Conservation (phyloP, 2,329 filamentous ascomycete genomes). For the Akanthomyces dipterigenus region DNA sequence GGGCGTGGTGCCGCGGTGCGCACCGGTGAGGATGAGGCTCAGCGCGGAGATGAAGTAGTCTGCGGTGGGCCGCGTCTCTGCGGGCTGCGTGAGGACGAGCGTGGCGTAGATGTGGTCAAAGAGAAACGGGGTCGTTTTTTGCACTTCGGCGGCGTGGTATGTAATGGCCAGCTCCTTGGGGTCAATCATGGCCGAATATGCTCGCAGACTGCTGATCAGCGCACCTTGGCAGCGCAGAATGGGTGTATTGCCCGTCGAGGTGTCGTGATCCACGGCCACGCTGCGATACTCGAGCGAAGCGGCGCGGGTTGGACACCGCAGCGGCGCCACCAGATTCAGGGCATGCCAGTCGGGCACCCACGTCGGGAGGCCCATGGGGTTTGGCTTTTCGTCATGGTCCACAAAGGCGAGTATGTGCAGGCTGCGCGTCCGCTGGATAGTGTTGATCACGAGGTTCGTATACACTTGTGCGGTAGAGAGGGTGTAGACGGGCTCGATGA, state of each 20-base stretch:
- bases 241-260: neutral
- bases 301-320: constrained; percentile 1
- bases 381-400: constrained; percentile 4
- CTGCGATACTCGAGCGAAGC: neutral
- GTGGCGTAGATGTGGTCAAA: constrained; percentile 4
- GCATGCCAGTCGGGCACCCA: constrained; percentile 12
- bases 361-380: constrained; percentile 6
- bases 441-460: constrained; percentile 4
- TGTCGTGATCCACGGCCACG: neutral
- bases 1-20: neutral
- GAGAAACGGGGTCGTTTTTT: constrained; percentile 6
- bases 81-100: neutral
- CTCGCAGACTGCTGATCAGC: neutral
- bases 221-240: neutral
- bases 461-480: constrained; percentile 1
- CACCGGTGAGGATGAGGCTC: constrained; percentile 7
- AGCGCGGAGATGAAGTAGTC: constrained; percentile 2
- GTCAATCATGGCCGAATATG: neutral
- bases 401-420: constrained; percentile 12
- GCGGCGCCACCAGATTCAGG: constrained; percentile 9
- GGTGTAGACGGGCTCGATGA: constrained; percentile 5
- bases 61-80: neutral
- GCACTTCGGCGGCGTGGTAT: neutral
- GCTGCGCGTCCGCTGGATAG: neutral
- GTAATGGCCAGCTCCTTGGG: constrained; percentile 11